phyloP scores from a whole-genome alignment of 768 basidiomycete species.

The Pulveroboletus sp. region DNA sequence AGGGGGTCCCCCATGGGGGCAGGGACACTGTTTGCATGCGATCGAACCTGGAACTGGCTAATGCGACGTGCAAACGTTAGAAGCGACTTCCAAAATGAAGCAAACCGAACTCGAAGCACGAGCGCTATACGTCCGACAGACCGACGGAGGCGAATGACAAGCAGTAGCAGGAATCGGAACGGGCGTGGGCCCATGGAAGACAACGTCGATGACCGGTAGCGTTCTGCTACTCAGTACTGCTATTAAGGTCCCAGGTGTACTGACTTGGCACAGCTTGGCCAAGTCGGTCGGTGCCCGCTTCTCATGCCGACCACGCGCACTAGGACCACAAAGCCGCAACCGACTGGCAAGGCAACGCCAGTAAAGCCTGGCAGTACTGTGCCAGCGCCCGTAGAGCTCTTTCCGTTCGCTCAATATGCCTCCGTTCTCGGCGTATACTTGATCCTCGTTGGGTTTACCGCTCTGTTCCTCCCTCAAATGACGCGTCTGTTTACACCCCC shows the following conservation, averaged over 20 bases:
- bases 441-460: slow-evolving; percentile 58
- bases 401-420: slow-evolving; percentile 56
- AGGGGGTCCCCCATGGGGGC: background rate
- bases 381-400: slow-evolving; percentile 18
- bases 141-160: slow-evolving; percentile 2
- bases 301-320: background rate
- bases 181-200: background rate
- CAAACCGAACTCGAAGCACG: background rate
- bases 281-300: no score
- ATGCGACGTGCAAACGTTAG: background rate
- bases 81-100: slow-evolving; percentile 2
- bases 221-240: no score
- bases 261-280: no score
- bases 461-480: slow-evolving; percentile 67
- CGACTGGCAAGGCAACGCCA: background rate
- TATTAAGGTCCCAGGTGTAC: no score
- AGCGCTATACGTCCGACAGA: background rate
- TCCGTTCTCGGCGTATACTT: slow-evolving; percentile 66
- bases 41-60: background rate
- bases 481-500: slow-evolving; percentile 40
- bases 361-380: background rate
- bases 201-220: background rate
- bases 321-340: background rate
- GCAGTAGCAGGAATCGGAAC: slow-evolving; percentile 1
- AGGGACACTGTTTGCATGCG: background rate